Conservation (phyloP, 2,329 filamentous ascomycete species). For the Helotiales sp. region DNA sequence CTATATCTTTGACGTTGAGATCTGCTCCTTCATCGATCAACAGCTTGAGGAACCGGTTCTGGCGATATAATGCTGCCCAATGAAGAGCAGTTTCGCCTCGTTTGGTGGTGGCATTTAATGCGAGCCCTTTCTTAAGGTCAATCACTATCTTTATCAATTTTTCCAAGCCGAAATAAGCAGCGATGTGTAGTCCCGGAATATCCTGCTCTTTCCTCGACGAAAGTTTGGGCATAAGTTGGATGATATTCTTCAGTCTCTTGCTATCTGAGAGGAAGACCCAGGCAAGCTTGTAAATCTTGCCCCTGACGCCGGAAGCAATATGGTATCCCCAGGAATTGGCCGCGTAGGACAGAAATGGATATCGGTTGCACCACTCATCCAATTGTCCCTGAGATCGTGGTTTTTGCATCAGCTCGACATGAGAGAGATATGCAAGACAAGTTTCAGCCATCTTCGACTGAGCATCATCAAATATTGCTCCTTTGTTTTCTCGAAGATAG, state of each 20-base stretch:
- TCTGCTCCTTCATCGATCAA: constrained; percentile 7
- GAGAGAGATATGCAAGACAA: background rate
- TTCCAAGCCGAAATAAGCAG: constrained; percentile 9
- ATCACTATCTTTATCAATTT: background rate
- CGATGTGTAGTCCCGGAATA: constrained; percentile 4
- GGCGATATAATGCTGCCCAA: constrained; percentile 4
- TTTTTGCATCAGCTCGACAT: background rate
- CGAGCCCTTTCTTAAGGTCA: background rate
- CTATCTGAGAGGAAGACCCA: constrained; percentile 6
- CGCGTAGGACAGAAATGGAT: background rate
- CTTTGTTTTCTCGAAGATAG: background rate
- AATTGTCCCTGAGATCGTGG: background rate
- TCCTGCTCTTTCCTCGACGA: background rate
- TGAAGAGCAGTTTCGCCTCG: constrained; percentile 6
- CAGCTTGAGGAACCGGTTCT: constrained; percentile 2
- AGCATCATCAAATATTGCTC: background rate
- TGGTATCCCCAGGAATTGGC: background rate
- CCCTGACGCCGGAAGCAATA: background rate
- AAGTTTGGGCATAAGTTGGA: constrained; percentile 2
- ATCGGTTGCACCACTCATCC: background rate
- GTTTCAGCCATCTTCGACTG: background rate
- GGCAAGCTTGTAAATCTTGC: background rate
- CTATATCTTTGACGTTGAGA: background rate
- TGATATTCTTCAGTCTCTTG: background rate
- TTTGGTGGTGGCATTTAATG: constrained; percentile 4